Base-by-base conservation (phyloP, 257 asterid genomes). In the Nicotiana otophora region DNA sequence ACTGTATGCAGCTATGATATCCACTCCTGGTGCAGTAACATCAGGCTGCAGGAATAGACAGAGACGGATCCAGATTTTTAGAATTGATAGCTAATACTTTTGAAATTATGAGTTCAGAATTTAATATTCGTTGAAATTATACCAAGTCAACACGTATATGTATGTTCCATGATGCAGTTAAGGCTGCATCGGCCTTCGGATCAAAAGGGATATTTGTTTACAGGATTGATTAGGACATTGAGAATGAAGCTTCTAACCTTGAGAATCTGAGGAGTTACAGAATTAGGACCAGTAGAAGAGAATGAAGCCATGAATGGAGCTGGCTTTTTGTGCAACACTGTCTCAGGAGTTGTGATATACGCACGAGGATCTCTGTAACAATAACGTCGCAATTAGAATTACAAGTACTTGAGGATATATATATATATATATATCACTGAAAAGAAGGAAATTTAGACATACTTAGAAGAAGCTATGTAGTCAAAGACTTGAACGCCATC, bases 271-370 rank as follows among this genome's bases (percentile, higher is more conserved):
- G 90, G 96, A 8, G 90, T 90, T 9, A 92, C 9, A 0, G 1
- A 0, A 83, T 88, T 91, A 0, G 99, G 98, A 4, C 98, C 98
- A 76, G 91, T 87, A 8, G 98, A 92, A 5, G 99, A 93, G 88
- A 95, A 95, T 15, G 51, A 1, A 0, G 97, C 95, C 89, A 95
- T 83, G 30, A 58, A 15, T 1, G 99, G 98, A 84, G 97, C 87
- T 4, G 95, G 97, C 81, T 84, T 90, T 3, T 3, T 11, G 30
- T 55, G 55, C 15, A 85, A 0, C 7, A n/a, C 1, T 1, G 85
- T 83, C 74, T 19, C 57, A 0, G 97, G 89, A 10, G 91, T 51
- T 0, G 85, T 85, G 14, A 95, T 82, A 4, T 82, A 78, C 2
- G 91, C 99, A 16, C 36, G 15, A 0, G 97, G 93, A 66, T 86